Percentiles rank a stretch among this genome's conserved stretches.
phyloP scores from a whole-genome alignment of 371 early-diverging fungal genomes.

The Mortierella polycephala region DNA sequence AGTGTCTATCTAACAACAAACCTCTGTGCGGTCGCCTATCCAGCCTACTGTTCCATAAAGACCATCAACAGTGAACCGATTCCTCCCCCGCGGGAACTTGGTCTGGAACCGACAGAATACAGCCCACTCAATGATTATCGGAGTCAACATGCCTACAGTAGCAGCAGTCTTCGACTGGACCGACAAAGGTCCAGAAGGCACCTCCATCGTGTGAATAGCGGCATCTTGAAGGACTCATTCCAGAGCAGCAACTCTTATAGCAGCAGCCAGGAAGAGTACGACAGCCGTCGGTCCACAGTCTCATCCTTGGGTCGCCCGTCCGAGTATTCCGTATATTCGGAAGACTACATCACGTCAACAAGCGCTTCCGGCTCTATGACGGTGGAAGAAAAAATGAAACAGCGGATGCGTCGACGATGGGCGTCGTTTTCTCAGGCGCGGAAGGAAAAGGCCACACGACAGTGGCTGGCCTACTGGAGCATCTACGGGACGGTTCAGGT shows the following conservation, averaged over 20 bases:
- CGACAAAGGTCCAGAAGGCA: conserved; percentile 15
- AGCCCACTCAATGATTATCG: conserved; percentile 11
- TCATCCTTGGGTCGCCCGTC: conserved; percentile 49
- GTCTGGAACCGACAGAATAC: conserved; percentile 40
- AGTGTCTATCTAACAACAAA: conserved; percentile 48
- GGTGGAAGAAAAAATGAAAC: conserved; percentile 41
- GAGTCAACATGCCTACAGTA: conserved; percentile 22
- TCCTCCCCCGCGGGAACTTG: conserved; percentile 30
- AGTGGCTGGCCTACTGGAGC: conserved; percentile 55
- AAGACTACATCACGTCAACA: conserved; percentile 38
- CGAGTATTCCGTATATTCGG: conserved; percentile 42
- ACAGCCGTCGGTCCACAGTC: conserved; percentile 25
- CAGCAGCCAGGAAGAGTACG: conserved; percentile 45
- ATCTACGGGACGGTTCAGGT: conserved; percentile 54
- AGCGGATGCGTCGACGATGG: conserved; percentile 53
- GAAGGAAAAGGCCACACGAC: conserved; percentile 54
- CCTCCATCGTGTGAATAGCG: conserved; percentile 27
- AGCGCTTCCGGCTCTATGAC: conserved; percentile 40
- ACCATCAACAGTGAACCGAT: conserved; percentile 53
- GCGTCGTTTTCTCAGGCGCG: conserved; percentile 39
- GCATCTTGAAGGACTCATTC: conserved; percentile 29
- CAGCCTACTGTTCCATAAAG: conserved; percentile 49
- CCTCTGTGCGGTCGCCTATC: conserved; percentile 53
- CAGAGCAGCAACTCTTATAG: conserved; percentile 42
- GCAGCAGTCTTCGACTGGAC: conserved; percentile 19